Percentiles rank a stretch among this genome's conserved stretches.
These are phyloP conservation scores for Penicillium cosmopolitanum DNA, from an alignment of 495 filamentous ascomycete genomes.

Conservation along the genomic window DNA sequence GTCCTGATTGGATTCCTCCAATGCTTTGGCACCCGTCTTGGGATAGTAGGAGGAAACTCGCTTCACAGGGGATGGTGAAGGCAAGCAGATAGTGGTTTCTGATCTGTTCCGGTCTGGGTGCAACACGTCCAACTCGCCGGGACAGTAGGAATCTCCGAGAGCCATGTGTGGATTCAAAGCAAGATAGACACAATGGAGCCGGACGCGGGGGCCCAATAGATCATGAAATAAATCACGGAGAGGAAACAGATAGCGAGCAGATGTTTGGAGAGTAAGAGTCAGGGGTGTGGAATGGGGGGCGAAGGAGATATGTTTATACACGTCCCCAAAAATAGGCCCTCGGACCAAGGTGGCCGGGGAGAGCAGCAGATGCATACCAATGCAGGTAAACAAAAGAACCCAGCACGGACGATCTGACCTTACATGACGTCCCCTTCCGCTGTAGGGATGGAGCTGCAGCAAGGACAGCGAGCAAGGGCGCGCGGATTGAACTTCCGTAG, in stretches of 20 bases:
- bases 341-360: constrained; percentile 27
- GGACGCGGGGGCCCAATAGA: constrained; percentile 9
- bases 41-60: constrained; percentile 44
- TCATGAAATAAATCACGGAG: constrained; percentile 10
- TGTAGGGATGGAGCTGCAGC: constrained; percentile 46
- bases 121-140: constrained; percentile 42
- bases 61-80: constrained; percentile 37
- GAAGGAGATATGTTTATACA: constrained; percentile 51
- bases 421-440: constrained; percentile 47
- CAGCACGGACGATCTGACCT: constrained; percentile 48
- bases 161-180: constrained; percentile 43
- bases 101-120: constrained; percentile 40
- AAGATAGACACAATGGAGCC: constrained; percentile 8
- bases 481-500: constrained; percentile 24
- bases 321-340: constrained; percentile 32
- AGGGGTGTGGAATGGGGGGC: constrained; percentile 24
- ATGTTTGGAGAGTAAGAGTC: constrained; percentile 22
- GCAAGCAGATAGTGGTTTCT: constrained; percentile 38
- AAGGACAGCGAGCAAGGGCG: constrained; percentile 51
- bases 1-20: constrained; percentile 48
- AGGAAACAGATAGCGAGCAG: constrained; percentile 14
- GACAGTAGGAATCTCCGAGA: constrained; percentile 39
- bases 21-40: constrained; percentile 27
- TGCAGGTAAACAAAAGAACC: constrained; percentile 51
- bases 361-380: constrained; percentile 45